Conservation (phyloP, 2,329 filamentous ascomycete species). For the Diaporthe sp. region DNA sequence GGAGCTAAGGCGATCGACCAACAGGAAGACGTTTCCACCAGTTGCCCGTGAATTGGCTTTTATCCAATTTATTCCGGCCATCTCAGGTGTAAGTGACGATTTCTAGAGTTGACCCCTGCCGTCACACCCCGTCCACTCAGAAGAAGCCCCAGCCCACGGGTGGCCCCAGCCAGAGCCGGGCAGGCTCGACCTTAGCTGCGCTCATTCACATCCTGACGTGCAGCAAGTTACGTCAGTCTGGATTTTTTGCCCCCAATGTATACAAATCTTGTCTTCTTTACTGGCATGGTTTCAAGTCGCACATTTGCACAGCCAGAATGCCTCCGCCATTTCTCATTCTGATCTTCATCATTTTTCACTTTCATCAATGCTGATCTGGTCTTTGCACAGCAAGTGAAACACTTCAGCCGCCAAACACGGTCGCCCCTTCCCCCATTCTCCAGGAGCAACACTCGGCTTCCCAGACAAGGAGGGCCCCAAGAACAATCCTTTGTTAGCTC, state of each 20-base stretch:
- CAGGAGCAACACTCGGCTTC: background rate
- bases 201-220: background rate
- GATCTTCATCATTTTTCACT: background rate
- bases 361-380: background rate
- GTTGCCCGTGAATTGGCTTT: background rate
- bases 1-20: background rate
- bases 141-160: background rate
- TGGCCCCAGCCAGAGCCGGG: background rate
- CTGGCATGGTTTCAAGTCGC: background rate
- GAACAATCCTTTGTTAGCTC: background rate
- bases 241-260: background rate
- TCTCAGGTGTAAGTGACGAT: slow-evolving; percentile 6
- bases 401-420: background rate
- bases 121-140: background rate
- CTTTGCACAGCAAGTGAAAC: slow-evolving; percentile 15
- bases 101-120: background rate
- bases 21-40: background rate
- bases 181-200: background rate
- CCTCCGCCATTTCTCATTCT: slow-evolving; percentile 1
- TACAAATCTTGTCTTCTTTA: background rate
- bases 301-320: background rate
- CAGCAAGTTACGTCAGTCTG: slow-evolving; percentile 32
- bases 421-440: background rate
- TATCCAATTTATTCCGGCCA: background rate
- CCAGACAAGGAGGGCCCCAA: slow-evolving; percentile 21